These are phyloP conservation scores for Styphnolobium japonicum DNA, from an alignment of 306 rosid species.

Conservation along the genomic window DNA sequence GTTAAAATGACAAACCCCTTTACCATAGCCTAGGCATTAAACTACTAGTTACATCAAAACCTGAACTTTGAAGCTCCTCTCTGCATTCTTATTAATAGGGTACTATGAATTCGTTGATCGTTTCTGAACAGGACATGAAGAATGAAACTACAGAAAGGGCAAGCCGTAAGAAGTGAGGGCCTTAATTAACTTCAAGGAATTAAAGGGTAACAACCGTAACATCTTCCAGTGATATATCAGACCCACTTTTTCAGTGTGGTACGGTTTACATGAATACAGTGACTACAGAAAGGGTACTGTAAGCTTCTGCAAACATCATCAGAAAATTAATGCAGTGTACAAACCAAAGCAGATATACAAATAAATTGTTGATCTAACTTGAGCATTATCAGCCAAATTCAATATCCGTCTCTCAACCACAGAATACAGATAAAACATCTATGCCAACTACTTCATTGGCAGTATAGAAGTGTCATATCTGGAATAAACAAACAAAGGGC, in stretches of 20 bases:
- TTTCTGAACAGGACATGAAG: background rate
- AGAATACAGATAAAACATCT: slow-evolving; percentile 12
- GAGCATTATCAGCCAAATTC: background rate
- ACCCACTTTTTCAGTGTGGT: background rate
- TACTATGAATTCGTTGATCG: background rate
- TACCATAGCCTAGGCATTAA: too few relatives aligned
- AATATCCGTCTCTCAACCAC: slow-evolving; percentile 21
- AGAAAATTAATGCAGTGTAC: background rate
- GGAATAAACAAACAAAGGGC: slow-evolving; percentile 8
- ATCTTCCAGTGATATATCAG: background rate
- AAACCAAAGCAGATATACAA: background rate
- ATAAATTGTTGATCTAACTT: background rate
- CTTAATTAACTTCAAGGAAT: background rate
- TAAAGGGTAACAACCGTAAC: background rate
- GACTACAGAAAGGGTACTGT: background rate
- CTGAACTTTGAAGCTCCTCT: background rate
- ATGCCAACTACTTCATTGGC: slow-evolving; percentile 15
- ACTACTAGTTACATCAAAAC: too few relatives aligned
- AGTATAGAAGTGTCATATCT: background rate
- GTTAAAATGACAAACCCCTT: too few relatives aligned
- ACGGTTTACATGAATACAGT: background rate
- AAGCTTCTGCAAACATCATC: background rate
- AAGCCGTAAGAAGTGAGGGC: too few relatives aligned
- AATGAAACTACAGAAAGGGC: too few relatives aligned
- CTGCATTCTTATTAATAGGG: background rate